Conservation (phyloP, 805 yeast species). For the Ogataea neopini region DNA sequence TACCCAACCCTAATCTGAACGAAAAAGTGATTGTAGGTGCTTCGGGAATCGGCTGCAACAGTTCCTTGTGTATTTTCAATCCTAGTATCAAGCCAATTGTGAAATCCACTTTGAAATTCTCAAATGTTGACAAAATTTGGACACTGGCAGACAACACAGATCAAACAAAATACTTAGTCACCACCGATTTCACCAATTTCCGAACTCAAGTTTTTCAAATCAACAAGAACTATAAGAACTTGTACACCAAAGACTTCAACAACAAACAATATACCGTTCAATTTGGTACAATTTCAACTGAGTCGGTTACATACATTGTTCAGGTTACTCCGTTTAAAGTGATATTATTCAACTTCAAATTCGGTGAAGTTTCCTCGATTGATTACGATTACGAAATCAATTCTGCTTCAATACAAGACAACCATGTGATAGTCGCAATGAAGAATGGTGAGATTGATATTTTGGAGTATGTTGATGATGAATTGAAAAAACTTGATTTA, state of each 20-base stretch:
- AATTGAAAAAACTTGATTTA: conserved; percentile 32
- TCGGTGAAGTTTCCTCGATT: conserved; percentile 52
- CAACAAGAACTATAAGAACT: conserved; percentile 58
- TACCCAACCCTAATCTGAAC: conserved; percentile 64
- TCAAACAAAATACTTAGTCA: conserved; percentile 58
- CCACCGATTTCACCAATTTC: conserved; percentile 64
- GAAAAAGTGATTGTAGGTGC: conserved; percentile 71
- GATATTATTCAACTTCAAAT: conserved; percentile 59
- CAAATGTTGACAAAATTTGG: conserved; percentile 76
- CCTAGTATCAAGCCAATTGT: conserved; percentile 71
- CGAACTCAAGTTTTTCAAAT: conserved; percentile 71
- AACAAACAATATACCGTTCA: conserved; percentile 64
- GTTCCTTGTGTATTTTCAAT: conserved; percentile 60
- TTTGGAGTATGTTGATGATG: conserved; percentile 39
- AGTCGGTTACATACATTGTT: conserved; percentile 55
- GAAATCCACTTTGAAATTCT: conserved; percentile 67
- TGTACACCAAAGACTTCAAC: conserved; percentile 62
- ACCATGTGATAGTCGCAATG: conserved; percentile 60
- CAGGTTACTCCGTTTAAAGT: conserved; percentile 74
- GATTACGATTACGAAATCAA: conserved; percentile 62
- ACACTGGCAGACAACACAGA: conserved; percentile 45
- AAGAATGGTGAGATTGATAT: conserved; percentile 72
- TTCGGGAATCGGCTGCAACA: conserved; percentile 59
- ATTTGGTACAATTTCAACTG: conserved; percentile 48
- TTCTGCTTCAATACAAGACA: conserved; percentile 62